phyloP scores from a whole-genome alignment of 768 basidiomycete species.

The Tricholoma flavovirens region DNA sequence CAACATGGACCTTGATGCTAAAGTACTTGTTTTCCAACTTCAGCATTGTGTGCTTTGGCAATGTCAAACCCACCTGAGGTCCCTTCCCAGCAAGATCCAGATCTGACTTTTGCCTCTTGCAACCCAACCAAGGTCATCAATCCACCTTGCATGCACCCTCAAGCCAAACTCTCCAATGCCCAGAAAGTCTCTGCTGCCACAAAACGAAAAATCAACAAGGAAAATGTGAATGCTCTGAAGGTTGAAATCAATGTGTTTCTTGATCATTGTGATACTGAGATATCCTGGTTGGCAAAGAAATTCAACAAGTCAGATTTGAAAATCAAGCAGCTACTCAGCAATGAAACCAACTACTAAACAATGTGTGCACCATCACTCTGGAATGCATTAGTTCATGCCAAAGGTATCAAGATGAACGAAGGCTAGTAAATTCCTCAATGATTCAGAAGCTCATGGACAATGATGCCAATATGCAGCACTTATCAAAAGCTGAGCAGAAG shows the following conservation, averaged over 20 bases:
- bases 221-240: not conserved
- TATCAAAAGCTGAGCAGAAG: not conserved
- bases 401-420: not conserved
- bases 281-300: not conserved
- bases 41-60: not conserved
- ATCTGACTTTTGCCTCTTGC: not conserved
- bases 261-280: not conserved
- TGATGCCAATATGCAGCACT: not conserved
- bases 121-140: not conserved
- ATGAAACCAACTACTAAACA: not conserved
- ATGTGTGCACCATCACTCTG: not conserved
- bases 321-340: conserved; percentile 2
- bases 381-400: conserved; percentile 1
- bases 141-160: not conserved
- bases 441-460: conserved; percentile 1
- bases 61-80: not conserved
- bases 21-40: not conserved
- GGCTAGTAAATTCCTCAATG: not conserved
- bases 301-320: not conserved
- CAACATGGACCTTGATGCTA: not conserved
- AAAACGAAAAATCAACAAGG: not conserved
- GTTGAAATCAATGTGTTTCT: not conserved
- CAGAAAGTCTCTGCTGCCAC: not conserved
- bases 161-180: not conserved
- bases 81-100: not conserved